These are phyloP conservation scores for Funneliformis geosporum DNA, from an alignment of 192 early-diverging fungal species.

Conservation along the genomic window DNA sequence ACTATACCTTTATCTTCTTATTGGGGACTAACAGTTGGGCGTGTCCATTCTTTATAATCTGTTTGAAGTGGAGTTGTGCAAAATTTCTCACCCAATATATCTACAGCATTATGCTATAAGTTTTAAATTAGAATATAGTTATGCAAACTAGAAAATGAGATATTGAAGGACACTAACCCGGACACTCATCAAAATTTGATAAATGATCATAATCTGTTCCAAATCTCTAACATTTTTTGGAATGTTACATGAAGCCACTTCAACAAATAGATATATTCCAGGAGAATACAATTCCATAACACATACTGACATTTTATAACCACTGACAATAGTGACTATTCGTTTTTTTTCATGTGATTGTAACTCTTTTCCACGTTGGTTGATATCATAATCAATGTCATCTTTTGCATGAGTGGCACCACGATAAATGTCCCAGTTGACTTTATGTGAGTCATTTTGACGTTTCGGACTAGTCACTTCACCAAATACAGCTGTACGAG, in stretches of 20 bases:
- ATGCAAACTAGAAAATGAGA: slow-evolving; percentile 1
- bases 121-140: slow-evolving; percentile 23
- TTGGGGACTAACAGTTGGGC: slow-evolving; percentile 19
- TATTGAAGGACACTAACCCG: slow-evolving; percentile 14
- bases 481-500: slow-evolving; percentile 31
- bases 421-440: slow-evolving; percentile 16
- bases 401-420: slow-evolving; percentile 24
- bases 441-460: slow-evolving; percentile 27
- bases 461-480: slow-evolving; percentile 27
- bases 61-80: slow-evolving; percentile 21
- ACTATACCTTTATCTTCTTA: slow-evolving; percentile 22
- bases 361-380: slow-evolving; percentile 25
- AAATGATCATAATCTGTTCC: slow-evolving; percentile 29
- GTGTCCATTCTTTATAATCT: slow-evolving; percentile 20
- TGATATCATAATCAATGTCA: slow-evolving; percentile 30
- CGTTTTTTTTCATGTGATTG: slow-evolving; percentile 28
- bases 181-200: slow-evolving; percentile 28
- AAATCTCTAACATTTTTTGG: slow-evolving; percentile 30
- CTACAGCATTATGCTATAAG: slow-evolving; percentile 23
- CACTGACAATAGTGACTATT: slow-evolving; percentile 27
- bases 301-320: slow-evolving; percentile 29
- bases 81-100: slow-evolving; percentile 19
- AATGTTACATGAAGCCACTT: slow-evolving; percentile 25
- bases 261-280: slow-evolving; percentile 29
- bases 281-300: slow-evolving; percentile 30